Conservation (phyloP, 2,329 filamentous ascomycete genomes). For the Fusarium decemcellulare region DNA sequence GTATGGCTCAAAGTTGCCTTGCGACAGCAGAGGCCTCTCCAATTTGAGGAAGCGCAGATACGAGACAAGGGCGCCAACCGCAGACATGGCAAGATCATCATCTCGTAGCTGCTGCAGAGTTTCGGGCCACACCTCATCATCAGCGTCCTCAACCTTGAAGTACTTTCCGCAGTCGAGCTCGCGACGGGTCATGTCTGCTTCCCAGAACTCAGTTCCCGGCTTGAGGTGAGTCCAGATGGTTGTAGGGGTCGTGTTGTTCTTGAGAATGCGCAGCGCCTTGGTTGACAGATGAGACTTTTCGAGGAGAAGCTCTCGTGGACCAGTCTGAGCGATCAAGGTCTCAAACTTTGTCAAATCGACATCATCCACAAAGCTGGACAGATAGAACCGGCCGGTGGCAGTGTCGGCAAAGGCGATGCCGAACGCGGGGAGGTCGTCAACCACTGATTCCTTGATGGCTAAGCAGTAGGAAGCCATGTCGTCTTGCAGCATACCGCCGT, state of each 20-base stretch:
- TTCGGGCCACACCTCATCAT: conserved; percentile 81
- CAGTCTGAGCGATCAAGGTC: conserved; percentile 93
- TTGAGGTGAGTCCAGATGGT: conserved; percentile 98
- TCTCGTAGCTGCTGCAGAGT: conserved; percentile 79
- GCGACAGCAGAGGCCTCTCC: conserved; percentile 87
- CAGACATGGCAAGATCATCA: conserved; percentile 89
- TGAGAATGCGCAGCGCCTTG: conserved; percentile 93
- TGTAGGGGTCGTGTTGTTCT: conserved; percentile 93
- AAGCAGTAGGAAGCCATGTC: conserved; percentile 98
- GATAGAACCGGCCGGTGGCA: conserved; percentile 92
- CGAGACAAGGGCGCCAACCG: conserved; percentile 88
- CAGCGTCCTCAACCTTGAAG: conserved; percentile 73
- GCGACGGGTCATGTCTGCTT: conserved; percentile 83
- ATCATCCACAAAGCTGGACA: conserved; percentile 95
- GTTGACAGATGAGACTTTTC: conserved; percentile 90
- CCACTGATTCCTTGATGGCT: conserved; percentile 87
- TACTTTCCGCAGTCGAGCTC: conserved; percentile 87
- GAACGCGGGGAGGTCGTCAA: conserved; percentile 84
- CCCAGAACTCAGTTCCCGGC: conserved; percentile 90
- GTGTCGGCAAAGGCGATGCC: conserved; percentile 96
- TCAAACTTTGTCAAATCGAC: conserved; percentile 96
- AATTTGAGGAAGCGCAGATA: conserved; percentile 92
- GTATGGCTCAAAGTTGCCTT: conserved; percentile 93
- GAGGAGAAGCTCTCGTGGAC: conserved; percentile 88
- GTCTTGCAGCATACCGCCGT: conserved; percentile 96